These are phyloP conservation scores for Metarhizium guizhouense DNA, from an alignment of 2,329 filamentous ascomycete genomes.

Conservation along the genomic window DNA sequence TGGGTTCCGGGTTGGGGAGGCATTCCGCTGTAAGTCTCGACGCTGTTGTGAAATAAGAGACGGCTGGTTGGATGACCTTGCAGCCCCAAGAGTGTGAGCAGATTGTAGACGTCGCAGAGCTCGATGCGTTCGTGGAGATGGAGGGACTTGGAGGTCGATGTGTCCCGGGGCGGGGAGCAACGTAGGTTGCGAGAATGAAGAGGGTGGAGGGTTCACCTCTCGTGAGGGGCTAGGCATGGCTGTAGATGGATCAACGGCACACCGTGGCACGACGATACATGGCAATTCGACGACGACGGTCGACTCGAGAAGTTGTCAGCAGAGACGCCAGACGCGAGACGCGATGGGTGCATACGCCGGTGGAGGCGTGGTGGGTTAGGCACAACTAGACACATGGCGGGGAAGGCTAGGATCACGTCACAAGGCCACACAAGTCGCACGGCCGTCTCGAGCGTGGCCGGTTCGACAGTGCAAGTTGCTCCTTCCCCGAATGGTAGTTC, in stretches of 20 bases:
- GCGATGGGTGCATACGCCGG: not conserved
- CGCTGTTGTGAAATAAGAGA: conserved; percentile 57
- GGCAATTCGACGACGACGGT: not conserved
- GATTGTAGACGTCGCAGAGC: conserved; percentile 67
- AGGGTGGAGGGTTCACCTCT: conserved; percentile 2
- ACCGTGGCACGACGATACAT: not conserved
- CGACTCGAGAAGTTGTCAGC: not conserved
- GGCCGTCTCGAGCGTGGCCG: no score
- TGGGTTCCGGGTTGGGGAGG: conserved; percentile 21
- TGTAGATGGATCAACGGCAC: not conserved
- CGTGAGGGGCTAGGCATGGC: conserved; percentile 10
- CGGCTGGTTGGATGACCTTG: conserved; percentile 34
- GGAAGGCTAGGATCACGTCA: not conserved
- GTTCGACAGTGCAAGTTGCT: no score
- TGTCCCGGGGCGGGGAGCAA: conserved; percentile 10
- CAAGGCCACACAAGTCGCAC: not conserved
- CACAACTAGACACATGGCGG: no score
- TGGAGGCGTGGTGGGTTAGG: not conserved
- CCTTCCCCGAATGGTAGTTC: no score
- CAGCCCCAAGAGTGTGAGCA: conserved; percentile 58
- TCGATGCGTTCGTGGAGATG: conserved; percentile 57
- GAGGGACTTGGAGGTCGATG: conserved; percentile 42
- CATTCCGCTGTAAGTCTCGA: conserved; percentile 33
- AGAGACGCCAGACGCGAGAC: not conserved
- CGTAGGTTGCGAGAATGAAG: not conserved